Percentiles rank a stretch among this genome's conserved stretches.
Conservation (phyloP, 2,329 filamentous ascomycete genomes). For the Verruconis gallopava region DNA sequence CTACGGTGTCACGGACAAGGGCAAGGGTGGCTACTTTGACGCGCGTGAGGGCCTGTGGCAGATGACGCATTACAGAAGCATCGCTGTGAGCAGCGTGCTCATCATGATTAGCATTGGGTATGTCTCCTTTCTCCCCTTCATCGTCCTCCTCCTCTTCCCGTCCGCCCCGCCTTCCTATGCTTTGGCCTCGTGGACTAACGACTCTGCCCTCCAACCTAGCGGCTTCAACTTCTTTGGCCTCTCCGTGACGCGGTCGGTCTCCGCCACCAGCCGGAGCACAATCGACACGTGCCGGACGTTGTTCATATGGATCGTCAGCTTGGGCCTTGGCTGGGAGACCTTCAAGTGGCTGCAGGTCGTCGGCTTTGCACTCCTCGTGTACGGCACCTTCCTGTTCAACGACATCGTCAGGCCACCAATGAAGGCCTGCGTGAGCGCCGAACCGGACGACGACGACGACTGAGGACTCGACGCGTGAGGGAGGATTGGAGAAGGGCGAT, state of each 20-base stretch:
- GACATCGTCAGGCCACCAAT: conserved; percentile 78
- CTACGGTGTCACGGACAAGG: conserved; percentile 61
- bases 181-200: not conserved
- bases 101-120: conserved; percentile 99
- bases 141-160: not conserved
- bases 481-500: conserved; percentile 82
- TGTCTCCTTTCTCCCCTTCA: conserved; percentile 20
- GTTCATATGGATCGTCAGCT: conserved; percentile 94
- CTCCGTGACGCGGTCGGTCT: conserved; percentile 78
- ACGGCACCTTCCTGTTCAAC: conserved; percentile 95
- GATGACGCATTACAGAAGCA: conserved; percentile 56
- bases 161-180: not conserved
- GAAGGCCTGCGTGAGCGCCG: conserved; percentile 44
- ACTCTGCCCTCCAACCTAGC: conserved; percentile 30
- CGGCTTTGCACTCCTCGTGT: conserved; percentile 82
- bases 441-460: conserved; percentile 16
- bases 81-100: conserved; percentile 65
- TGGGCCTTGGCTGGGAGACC: conserved; percentile 87
- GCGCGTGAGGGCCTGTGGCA: conserved; percentile 73
- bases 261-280: conserved; percentile 83
- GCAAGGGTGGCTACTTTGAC: conserved; percentile 78
- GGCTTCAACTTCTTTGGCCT: conserved; percentile 99
- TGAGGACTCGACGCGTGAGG: conserved; percentile 58
- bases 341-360: conserved; percentile 95
- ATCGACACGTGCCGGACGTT: conserved; percentile 96